Evolutionary conservation across 345 rosid genomes (phyloP).

Genomic region (Eucalyptus rudis): DNA sequence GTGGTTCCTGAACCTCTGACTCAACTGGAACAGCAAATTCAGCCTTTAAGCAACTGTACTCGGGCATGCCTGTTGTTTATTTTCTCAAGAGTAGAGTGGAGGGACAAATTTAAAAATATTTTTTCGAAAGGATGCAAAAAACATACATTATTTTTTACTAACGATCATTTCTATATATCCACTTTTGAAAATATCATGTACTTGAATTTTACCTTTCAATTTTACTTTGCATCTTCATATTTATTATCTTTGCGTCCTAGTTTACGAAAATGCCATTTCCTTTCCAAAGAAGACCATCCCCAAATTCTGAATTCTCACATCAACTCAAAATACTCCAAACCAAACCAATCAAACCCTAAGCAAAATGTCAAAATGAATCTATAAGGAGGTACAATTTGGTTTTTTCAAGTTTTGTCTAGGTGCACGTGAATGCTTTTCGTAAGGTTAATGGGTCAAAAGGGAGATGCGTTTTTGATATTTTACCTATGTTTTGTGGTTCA

Average conservation of each 20-base stretch:
- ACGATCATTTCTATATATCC: not conserved
- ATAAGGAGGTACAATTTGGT: not conserved
- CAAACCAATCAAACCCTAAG: not conserved
- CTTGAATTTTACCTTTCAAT: not conserved
- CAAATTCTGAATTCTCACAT: not conserved
- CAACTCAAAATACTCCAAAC: not conserved
- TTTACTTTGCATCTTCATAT: not conserved
- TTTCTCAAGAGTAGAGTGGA: not conserved
- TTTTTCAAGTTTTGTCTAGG: not conserved
- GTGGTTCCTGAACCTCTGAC: not conserved
- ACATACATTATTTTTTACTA: not conserved
- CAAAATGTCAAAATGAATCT: no score
- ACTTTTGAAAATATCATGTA: not conserved
- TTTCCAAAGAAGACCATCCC: not conserved
- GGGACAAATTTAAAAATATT: fast-evolving
- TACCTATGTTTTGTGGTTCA: not conserved
- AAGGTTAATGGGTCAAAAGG: not conserved
- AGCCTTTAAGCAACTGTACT: not conserved
- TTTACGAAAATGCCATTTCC: not conserved
- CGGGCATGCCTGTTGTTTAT: not conserved
- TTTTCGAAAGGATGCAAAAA: not conserved
- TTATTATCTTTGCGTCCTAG: not conserved
- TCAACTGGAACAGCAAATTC: not conserved
- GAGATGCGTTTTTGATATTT: not conserved
- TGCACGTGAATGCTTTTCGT: not conserved